Percentiles rank a stretch among this genome's conserved stretches.
These are phyloP conservation scores for Alternaria brassicicola DNA, from an alignment of 2,329 filamentous ascomycete species.

Conservation along the genomic window DNA sequence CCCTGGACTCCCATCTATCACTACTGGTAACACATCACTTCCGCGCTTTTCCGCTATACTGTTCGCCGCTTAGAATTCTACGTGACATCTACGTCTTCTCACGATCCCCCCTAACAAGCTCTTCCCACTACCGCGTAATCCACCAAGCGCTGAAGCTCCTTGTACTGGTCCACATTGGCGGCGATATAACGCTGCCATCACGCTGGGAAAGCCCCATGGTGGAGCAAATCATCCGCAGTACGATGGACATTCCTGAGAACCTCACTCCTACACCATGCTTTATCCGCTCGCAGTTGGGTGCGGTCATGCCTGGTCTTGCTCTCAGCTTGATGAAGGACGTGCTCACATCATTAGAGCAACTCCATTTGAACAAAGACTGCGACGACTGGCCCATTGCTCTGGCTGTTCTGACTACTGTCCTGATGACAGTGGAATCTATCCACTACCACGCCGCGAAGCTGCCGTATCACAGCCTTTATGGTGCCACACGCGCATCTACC, in stretches of 20 bases:
- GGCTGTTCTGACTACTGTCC: constrained; percentile 39
- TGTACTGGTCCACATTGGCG: constrained; percentile 48
- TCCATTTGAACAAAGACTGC: constrained; percentile 38
- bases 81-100: constrained; percentile 44
- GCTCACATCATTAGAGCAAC: constrained; percentile 39
- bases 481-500: background rate
- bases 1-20: constrained; percentile 40
- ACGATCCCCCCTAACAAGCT: constrained; percentile 25
- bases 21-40: constrained; percentile 45
- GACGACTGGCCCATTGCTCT: constrained; percentile 44
- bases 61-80: constrained; percentile 42
- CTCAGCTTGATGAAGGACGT: constrained; percentile 40
- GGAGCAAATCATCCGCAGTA: constrained; percentile 25
- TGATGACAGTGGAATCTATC: constrained; percentile 49
- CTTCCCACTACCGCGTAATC: constrained; percentile 31
- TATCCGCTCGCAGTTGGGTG: constrained; percentile 48
- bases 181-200: constrained; percentile 42
- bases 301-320: constrained; percentile 44
- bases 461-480: constrained; percentile 39
- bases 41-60: constrained; percentile 43
- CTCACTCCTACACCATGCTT: constrained; percentile 45
- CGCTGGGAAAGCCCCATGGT: constrained; percentile 22
- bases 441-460: constrained; percentile 48
- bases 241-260: constrained; percentile 21
- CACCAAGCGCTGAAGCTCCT: constrained; percentile 47